Evolutionary conservation across 1,284 basidiomycete species (phyloP).

Genomic region (Pterula multifida): DNA sequence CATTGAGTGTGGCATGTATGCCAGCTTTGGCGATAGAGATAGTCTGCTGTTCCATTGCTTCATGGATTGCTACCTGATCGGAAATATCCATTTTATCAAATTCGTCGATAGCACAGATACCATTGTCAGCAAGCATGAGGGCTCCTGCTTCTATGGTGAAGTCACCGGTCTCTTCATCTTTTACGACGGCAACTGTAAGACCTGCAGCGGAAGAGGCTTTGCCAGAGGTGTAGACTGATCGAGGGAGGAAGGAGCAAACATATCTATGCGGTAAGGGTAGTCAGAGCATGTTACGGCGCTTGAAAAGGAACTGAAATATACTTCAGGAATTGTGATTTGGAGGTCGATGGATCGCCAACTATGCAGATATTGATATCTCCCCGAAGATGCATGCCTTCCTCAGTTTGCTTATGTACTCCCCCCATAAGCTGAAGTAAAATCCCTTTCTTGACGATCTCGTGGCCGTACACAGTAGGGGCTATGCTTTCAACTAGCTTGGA

Average conservation of each 20-base stretch:
- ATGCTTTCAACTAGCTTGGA: constrained; percentile 88
- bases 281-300: neutral
- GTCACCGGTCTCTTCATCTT: constrained; percentile 97
- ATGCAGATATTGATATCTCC: constrained; percentile 99
- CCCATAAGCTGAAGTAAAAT: constrained; percentile 97
- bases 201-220: constrained; percentile 98
- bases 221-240: constrained; percentile 97
- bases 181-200: constrained; percentile 96
- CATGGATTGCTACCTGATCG: constrained; percentile 98
- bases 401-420: constrained; percentile 96
- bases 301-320: constrained; percentile 26
- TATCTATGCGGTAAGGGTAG: constrained; percentile 45
- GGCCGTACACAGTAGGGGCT: constrained; percentile 96
- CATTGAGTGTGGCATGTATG: constrained; percentile 97
- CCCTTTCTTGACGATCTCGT: constrained; percentile 98
- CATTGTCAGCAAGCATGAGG: constrained; percentile 98
- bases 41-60: constrained; percentile 99
- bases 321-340: constrained; percentile 98
- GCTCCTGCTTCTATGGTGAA: constrained; percentile 99
- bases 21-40: constrained; percentile 99
- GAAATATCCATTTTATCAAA: constrained; percentile 99
- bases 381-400: constrained; percentile 93
- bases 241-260: constrained; percentile 96
- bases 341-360: constrained; percentile 93
- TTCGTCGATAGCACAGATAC: constrained; percentile 99